These are phyloP conservation scores for Chlamydomonas sp. DNA, from an alignment of 139 green algal species.

Conservation along the genomic window DNA sequence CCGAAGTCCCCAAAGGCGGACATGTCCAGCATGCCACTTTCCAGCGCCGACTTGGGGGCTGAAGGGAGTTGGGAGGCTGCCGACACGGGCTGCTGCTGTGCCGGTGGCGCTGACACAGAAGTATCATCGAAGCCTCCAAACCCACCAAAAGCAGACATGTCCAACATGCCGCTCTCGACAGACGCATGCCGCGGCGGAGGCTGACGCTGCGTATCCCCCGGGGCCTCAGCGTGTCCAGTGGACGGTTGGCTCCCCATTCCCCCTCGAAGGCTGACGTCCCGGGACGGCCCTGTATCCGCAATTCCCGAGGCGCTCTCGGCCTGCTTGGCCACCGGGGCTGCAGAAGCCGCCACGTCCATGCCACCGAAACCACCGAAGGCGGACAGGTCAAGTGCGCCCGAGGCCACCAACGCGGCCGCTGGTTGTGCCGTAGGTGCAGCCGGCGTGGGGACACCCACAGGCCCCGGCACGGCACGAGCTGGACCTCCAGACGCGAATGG, in stretches of 20 bases:
- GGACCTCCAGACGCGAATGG: neutral
- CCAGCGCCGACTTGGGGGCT: conserved; percentile 20
- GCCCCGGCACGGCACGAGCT: too few relatives aligned
- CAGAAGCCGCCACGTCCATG: neutral
- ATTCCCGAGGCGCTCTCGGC: too few relatives aligned
- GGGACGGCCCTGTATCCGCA: too few relatives aligned
- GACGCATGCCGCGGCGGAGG: neutral
- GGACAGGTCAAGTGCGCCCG: conserved; percentile 51
- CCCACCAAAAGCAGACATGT: conserved; percentile 66
- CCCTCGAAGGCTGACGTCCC: too few relatives aligned
- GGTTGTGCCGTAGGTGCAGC: neutral
- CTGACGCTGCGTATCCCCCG: neutral
- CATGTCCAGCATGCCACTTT: conserved; percentile 64
- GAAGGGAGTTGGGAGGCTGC: neutral
- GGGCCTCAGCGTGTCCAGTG: neutral
- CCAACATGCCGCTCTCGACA: conserved; percentile 44
- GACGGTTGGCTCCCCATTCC: neutral
- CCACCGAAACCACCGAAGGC: conserved; percentile 28
- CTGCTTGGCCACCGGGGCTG: too few relatives aligned
- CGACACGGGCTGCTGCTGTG: conserved; percentile 6
- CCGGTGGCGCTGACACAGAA: neutral
- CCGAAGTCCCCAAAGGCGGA: conserved; percentile 38
- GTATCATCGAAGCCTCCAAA: neutral
- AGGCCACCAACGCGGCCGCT: conserved; percentile 22
- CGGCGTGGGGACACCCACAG: too few relatives aligned